phyloP scores from a whole-genome alignment of 805 yeast genomes.

The Priceomyces haplophilus region DNA sequence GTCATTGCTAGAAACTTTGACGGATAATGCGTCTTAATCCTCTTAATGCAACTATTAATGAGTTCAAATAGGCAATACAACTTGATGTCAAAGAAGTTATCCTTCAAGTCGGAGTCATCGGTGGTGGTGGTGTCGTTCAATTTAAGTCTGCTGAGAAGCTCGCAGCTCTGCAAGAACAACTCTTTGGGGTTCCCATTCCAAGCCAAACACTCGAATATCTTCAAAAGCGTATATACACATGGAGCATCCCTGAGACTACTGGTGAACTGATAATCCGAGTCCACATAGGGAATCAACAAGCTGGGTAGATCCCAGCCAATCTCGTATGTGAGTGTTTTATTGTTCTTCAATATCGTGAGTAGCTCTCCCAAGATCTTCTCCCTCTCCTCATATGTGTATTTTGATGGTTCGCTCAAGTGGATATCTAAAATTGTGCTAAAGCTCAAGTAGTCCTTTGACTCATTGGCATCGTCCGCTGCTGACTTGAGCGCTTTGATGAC shows the following conservation, averaged over 20 bases:
- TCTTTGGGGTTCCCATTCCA: conserved; percentile 78
- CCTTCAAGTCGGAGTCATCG: conserved; percentile 12
- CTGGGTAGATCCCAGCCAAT: conserved; percentile 94
- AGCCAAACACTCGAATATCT: conserved; percentile 62
- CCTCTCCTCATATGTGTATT: conserved; percentile 50
- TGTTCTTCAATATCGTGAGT: conserved; percentile 36
- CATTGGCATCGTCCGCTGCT: conserved; percentile 36
- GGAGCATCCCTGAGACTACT: conserved; percentile 36
- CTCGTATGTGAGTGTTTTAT: conserved; percentile 54
- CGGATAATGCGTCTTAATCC: conserved; percentile 70
- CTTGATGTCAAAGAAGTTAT: conserved; percentile 49
- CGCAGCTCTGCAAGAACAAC: conserved; percentile 67
- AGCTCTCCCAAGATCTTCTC: conserved; percentile 46
- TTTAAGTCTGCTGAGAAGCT: conserved; percentile 47
- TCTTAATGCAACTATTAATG: conserved; percentile 52
- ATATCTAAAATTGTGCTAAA: conserved; percentile 72
- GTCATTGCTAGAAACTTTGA: conserved; percentile 75
- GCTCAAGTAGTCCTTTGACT: conserved; percentile 60
- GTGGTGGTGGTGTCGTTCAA: conserved; percentile 14
- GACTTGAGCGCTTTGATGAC: conserved; percentile 25
- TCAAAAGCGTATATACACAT: conserved; percentile 37
- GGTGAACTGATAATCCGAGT: conserved; percentile 26
- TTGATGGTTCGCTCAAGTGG: conserved; percentile 46
- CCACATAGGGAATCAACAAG: conserved; percentile 55
- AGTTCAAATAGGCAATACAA: conserved; percentile 68